These are phyloP conservation scores for Pyrenopolyporus hunteri DNA, from an alignment of 495 filamentous ascomycete genomes.

Conservation along the genomic window DNA sequence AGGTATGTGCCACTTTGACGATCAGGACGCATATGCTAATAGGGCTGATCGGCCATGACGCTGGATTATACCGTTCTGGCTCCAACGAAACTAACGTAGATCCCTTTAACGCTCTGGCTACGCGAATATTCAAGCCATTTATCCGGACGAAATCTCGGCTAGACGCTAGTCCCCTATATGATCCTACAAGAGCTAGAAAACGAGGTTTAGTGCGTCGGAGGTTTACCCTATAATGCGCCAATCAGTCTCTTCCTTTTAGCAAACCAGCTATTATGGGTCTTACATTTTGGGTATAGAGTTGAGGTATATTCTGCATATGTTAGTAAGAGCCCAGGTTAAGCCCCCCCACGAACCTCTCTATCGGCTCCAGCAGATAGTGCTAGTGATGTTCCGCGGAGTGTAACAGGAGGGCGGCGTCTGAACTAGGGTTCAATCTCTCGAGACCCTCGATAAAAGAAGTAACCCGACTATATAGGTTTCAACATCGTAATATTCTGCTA, in stretches of 20 bases:
- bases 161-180: background rate
- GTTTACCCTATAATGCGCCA: too few relatives aligned
- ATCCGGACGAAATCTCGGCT: background rate
- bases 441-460: too few relatives aligned
- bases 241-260: constrained; percentile 3
- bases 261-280: constrained; percentile 6
- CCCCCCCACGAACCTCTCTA: background rate
- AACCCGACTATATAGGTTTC: too few relatives aligned
- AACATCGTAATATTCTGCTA: too few relatives aligned
- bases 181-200: too few relatives aligned
- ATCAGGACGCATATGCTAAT: constrained; percentile 15
- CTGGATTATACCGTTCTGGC: constrained; percentile 1
- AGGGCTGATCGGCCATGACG: constrained; percentile 13
- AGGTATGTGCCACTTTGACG: constrained; percentile 9
- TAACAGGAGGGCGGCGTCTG: too few relatives aligned
- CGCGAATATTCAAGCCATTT: background rate
- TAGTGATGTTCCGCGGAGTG: too few relatives aligned
- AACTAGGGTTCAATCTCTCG: too few relatives aligned
- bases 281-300: background rate
- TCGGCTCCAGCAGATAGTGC: too few relatives aligned
- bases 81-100: constrained; percentile 22
- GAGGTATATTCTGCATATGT: background rate
- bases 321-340: constrained; percentile 11
- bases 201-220: too few relatives aligned
- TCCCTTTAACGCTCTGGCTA: constrained; percentile 4